These are phyloP conservation scores for Malania oleifera DNA, from an alignment of 164 flowering plant species.

Conservation along the genomic window DNA sequence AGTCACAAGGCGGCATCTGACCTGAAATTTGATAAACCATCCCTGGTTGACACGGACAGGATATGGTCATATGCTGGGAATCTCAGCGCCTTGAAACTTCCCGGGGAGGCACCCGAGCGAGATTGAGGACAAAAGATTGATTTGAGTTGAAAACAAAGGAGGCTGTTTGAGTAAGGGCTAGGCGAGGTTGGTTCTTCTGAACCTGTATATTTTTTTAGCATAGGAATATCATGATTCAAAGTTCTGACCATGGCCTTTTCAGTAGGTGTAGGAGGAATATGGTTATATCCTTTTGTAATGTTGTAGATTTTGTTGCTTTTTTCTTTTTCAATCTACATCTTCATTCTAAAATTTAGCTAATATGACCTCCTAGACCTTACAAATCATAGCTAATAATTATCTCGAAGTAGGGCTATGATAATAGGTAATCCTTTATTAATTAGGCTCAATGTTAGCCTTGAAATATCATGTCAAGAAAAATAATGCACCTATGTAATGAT, in stretches of 20 bases:
- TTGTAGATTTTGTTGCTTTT: no score
- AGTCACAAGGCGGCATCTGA: constrained; percentile 19
- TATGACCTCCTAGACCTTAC: no score
- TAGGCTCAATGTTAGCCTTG: no score
- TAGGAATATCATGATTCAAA: constrained; percentile 3
- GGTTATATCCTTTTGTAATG: no score
- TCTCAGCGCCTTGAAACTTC: constrained; percentile 35
- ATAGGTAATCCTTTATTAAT: no score
- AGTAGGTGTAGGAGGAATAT: constrained; percentile 2
- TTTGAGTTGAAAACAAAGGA: not conserved
- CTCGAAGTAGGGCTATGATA: no score
- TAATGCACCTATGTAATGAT: no score
- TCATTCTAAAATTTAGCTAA: no score
- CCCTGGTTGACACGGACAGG: constrained; percentile 34
- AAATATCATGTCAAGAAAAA: no score
- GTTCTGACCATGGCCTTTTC: constrained; percentile 10
- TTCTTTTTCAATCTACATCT: no score
- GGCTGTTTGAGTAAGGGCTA: not conserved
- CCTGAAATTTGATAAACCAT: constrained; percentile 22
- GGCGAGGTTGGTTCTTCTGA: not conserved
- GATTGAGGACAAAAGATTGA: constrained; percentile 27
- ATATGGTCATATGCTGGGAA: constrained; percentile 59
- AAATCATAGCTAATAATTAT: no score
- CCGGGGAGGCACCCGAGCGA: constrained; percentile 46
- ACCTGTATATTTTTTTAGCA: constrained; percentile 16